Evolutionary conservation across 164 flowering plant genomes (phyloP), one percentile per base, ranked within the genome.

Genomic region (Umbilicus rupestris): DNA sequence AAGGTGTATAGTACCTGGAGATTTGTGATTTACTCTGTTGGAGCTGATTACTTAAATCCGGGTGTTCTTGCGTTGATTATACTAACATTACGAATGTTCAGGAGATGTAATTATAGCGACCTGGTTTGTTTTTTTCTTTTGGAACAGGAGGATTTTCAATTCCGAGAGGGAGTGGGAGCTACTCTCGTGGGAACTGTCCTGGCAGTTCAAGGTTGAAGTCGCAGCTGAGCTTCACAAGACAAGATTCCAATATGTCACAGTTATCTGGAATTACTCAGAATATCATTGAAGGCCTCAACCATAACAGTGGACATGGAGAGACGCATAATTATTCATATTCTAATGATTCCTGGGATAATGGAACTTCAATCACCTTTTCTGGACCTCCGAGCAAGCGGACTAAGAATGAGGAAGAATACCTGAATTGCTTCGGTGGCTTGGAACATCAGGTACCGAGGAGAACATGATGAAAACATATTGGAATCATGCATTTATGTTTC

Each of bases 171-270:
- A 47, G 65, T 5, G 81, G 78, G 71, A 70, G 67, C 68, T 83
- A 74, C 67, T 65, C 78, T 15, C 76, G 75, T 44, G 78, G 74
- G 22, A 68, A 73, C 22, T 66, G 81, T 20, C 82, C 62, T 68
- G 83, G 80, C 37, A 69, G 65, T 24, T 68, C 80, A 55, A 81
- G 85, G 69, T 69, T 90, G 77, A 87, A 81, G 69, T 72, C 90
- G 49, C 88, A 85, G 57, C 70, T 87, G 74, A 87, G 90, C 80
- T 90, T 87, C 80, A 85, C 88, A 15, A 64, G 87, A 57, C 86
- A 83, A 73, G 97, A 88, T 72, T 81, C 88, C 12, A 85, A 88
- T 15, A 88, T 86, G 37, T 84, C 93, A 24, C 91, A 82, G 63
- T 78, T 87, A 14, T 83, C 93, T 9, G 91, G 86, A 72, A 82